phyloP scores from a whole-genome alignment of 208 protist genomes.

The Acanthamoeba triangularis region DNA sequence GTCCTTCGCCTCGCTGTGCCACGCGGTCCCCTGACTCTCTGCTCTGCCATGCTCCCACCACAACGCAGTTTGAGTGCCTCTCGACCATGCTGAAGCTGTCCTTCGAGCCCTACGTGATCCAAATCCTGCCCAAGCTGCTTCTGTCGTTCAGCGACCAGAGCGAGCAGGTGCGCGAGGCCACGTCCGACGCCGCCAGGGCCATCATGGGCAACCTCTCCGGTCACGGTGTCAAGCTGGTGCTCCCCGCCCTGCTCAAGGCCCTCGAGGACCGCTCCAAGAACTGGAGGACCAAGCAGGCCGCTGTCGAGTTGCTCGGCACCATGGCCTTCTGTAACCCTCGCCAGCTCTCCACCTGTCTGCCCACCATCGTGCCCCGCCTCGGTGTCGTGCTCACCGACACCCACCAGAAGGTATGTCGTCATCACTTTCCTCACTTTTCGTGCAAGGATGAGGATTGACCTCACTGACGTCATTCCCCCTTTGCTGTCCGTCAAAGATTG shows the following conservation, averaged over 20 bases:
- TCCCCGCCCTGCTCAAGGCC: conserved; percentile 91
- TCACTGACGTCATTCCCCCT: neutral
- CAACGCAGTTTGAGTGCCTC: conserved; percentile 89
- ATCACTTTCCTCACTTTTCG: neutral
- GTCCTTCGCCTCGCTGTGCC: conserved; percentile 1
- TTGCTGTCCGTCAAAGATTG: conserved; percentile 51
- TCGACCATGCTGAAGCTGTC: conserved; percentile 89
- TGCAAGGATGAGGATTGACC: neutral
- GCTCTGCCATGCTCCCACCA: neutral
- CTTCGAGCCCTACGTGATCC: conserved; percentile 94
- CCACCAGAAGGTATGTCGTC: conserved; percentile 76
- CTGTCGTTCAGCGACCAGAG: conserved; percentile 90
- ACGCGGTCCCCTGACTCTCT: neutral
- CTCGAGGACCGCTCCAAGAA: conserved; percentile 86
- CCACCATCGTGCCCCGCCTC: conserved; percentile 90
- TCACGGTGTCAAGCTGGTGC: conserved; percentile 94
- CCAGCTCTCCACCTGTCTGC: conserved; percentile 87
- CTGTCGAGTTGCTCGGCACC: conserved; percentile 91
- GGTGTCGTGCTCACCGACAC: conserved; percentile 86
- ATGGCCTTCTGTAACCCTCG: conserved; percentile 93
- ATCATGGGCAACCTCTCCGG: conserved; percentile 87
- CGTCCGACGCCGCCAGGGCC: conserved; percentile 79
- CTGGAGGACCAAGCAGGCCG: conserved; percentile 92
- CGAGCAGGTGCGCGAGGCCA: conserved; percentile 88
- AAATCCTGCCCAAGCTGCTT: conserved; percentile 89